Evolutionary conservation across 2,329 filamentous ascomycete genomes (phyloP).

Genomic region (Sporothrix protearum): DNA sequence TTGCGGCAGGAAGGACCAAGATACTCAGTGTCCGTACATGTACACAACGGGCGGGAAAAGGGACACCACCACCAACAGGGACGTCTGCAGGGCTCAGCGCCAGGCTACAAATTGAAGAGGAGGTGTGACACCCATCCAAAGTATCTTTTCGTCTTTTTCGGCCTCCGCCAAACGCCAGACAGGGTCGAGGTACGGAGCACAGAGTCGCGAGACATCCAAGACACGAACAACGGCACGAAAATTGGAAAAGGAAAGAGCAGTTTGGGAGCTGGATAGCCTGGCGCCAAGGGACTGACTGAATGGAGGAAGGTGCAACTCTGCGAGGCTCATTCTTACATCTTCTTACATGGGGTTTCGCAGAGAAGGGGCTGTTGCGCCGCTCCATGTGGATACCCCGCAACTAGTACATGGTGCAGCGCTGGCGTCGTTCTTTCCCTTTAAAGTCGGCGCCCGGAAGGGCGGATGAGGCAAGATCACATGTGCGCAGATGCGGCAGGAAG

Average conservation of each 20-base stretch:
- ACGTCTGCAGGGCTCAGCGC: neutral
- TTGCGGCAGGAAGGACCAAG: neutral
- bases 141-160: neutral
- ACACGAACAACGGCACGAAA: neutral
- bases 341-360: neutral
- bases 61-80: neutral
- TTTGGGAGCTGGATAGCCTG: neutral
- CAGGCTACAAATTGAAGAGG: neutral
- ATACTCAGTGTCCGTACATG: too few species aligned
- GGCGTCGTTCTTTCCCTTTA: constrained; percentile 17
- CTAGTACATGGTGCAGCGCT: neutral
- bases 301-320: constrained; percentile 19
- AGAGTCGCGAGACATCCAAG: neutral
- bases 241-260: neutral
- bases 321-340: constrained; percentile 19
- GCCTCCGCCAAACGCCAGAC: neutral
- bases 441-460: neutral
- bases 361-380: neutral
- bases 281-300: constrained; percentile 6
- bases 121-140: too few species aligned
- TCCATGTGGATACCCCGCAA: constrained; percentile 14
- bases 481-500: neutral
- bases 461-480: constrained; percentile 4
- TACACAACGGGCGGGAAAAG: neutral
- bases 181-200: neutral